These are phyloP conservation scores for Saussurea involucrata DNA, from an alignment of 129 eudicot genomes.

Conservation along the genomic window DNA sequence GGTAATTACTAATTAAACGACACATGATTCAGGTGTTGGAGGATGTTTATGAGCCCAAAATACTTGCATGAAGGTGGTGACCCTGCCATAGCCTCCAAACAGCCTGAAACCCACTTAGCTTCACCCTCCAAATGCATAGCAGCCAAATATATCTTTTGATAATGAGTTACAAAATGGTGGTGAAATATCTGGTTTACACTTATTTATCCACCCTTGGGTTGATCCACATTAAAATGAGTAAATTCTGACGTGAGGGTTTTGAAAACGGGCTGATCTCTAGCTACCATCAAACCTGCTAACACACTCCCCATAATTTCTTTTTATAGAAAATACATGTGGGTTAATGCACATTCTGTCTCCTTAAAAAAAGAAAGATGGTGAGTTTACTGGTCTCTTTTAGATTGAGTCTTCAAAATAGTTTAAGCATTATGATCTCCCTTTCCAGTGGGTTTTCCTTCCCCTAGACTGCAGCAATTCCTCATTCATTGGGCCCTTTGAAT, in stretches of 20 bases:
- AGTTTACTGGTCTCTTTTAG: neutral
- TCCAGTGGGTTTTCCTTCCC: neutral
- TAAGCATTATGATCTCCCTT: neutral
- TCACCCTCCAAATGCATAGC: neutral
- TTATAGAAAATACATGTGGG: neutral
- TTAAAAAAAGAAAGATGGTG: neutral
- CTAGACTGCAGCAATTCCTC: too few species aligned
- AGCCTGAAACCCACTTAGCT: neutral
- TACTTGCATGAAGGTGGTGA: neutral
- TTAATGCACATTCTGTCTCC: neutral
- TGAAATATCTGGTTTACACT: neutral
- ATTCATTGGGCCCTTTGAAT: neutral
- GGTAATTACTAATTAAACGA: too few species aligned
- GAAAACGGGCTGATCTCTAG: neutral
- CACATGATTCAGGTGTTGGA: too few species aligned
- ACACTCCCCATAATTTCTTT: neutral
- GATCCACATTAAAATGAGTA: neutral
- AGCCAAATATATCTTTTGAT: neutral
- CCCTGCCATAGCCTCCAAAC: neutral
- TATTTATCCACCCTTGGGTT: neutral
- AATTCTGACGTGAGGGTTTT: neutral
- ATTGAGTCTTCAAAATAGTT: neutral
- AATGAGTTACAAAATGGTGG: neutral
- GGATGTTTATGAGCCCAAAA: neutral
- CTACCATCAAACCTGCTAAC: neutral